These are phyloP conservation scores for Chaetomium strumarium DNA, from an alignment of 2,329 filamentous ascomycete genomes.

Conservation along the genomic window DNA sequence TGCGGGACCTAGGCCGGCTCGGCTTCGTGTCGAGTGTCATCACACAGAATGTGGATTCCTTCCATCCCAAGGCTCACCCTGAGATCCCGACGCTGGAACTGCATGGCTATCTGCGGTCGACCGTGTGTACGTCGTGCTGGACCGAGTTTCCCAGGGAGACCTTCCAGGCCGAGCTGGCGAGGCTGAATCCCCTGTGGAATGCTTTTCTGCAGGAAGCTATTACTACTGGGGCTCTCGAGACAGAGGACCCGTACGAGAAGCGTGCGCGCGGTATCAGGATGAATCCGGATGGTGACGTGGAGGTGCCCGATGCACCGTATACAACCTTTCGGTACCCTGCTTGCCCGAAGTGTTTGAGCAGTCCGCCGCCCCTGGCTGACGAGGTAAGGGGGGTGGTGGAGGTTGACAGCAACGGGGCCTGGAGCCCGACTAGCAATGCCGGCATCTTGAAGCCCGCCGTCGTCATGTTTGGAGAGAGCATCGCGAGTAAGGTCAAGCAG, in stretches of 20 bases:
- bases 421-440: conserved; percentile 57
- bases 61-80: conserved; percentile 75
- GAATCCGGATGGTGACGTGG: conserved; percentile 93
- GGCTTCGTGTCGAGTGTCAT: conserved; percentile 72
- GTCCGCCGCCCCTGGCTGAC: conserved; percentile 52
- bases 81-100: conserved; percentile 71
- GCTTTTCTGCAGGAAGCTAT: conserved; percentile 67
- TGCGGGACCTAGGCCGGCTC: conserved; percentile 63
- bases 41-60: conserved; percentile 96
- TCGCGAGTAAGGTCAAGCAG: conserved; percentile 60
- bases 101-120: conserved; percentile 80
- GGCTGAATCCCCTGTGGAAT: conserved; percentile 82
- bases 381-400: conserved; percentile 53
- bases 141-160: conserved; percentile 62
- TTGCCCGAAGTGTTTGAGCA: conserved; percentile 70
- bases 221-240: conserved; percentile 67
- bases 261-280: conserved; percentile 65
- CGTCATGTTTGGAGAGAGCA: conserved; percentile 94
- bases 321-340: conserved; percentile 86
- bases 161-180: conserved; percentile 71
- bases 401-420: conserved; percentile 76
- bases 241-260: conserved; percentile 67
- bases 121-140: conserved; percentile 74
- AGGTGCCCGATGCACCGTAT: conserved; percentile 81
- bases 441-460: conserved; percentile 90